Conservation (phyloP, 108 stramenopile species). For the Nitzschia inconspicua region DNA sequence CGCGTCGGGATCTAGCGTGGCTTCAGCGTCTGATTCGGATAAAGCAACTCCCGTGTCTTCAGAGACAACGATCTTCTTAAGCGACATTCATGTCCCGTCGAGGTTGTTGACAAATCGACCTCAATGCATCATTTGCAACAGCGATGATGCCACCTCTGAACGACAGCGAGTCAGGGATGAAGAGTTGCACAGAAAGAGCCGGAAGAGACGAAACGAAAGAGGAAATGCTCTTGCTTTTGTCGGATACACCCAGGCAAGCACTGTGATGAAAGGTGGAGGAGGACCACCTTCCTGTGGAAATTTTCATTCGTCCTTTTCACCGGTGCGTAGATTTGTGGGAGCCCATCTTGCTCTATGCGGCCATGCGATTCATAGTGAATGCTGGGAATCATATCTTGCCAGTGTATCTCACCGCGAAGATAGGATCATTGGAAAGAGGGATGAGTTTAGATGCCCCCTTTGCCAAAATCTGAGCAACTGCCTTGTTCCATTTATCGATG, state of each 20-base stretch:
- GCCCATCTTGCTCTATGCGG: conserved; percentile 79
- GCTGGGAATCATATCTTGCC: conserved; percentile 76
- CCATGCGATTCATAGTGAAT: conserved; percentile 83
- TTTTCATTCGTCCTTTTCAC: conserved; percentile 5
- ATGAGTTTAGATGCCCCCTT: conserved; percentile 77
- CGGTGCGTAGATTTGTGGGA: conserved; percentile 66
- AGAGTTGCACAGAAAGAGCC: conserved; percentile 31
- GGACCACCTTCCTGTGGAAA: conserved; percentile 34
- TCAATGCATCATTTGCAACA: conserved; percentile 81
- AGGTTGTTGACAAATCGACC: conserved; percentile 59
- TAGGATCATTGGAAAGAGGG: conserved; percentile 51
- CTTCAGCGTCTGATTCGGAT: conserved; percentile 29
- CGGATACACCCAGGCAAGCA: conserved; percentile 76
- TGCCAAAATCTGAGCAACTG: conserved; percentile 82
- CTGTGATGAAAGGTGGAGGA: conserved; percentile 77
- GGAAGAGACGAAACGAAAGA: conserved; percentile 36
- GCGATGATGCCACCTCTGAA: conserved; percentile 40
- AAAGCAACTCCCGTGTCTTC: conserved; percentile 16
- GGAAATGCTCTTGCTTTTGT: conserved; percentile 77
- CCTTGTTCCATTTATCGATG: conserved; percentile 84
- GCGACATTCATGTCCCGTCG: conserved; percentile 24
- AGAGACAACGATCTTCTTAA: too few relatives aligned
- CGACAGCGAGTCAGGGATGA: conserved; percentile 25
- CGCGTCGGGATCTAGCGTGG: conserved; percentile 29
- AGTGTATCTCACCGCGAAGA: conserved; percentile 72